Conservation (phyloP, 768 basidiomycete genomes). For the Suillus luteus region DNA sequence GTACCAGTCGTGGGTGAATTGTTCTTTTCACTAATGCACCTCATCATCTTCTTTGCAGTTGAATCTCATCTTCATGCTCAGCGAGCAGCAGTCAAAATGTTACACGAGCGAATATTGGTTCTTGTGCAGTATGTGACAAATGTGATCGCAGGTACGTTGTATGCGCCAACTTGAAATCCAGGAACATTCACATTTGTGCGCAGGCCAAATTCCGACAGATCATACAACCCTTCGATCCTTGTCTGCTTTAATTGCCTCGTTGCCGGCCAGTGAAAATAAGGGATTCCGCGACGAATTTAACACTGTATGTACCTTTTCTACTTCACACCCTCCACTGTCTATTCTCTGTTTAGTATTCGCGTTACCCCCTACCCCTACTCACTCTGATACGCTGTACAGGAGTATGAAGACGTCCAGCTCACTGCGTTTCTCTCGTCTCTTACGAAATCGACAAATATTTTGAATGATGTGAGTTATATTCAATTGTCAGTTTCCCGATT, state of each 20-base stretch:
- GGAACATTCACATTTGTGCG: constrained; percentile 4
- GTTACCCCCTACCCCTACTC: neutral
- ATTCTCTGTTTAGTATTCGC: constrained; percentile 2
- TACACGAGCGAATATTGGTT: constrained; percentile 85
- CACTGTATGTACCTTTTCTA: constrained; percentile 52
- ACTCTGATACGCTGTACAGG: constrained; percentile 46
- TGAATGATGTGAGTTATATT: constrained; percentile 79
- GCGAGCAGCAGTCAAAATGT: constrained; percentile 94
- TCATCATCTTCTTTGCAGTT: constrained; percentile 49
- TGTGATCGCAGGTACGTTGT: constrained; percentile 65
- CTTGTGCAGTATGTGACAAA: constrained; percentile 85
- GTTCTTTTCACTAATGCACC: neutral
- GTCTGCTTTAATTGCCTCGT: constrained; percentile 80
- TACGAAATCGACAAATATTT: constrained; percentile 82
- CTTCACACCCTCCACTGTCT: neutral
- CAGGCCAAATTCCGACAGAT: constrained; percentile 77
- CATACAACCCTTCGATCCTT: constrained; percentile 82
- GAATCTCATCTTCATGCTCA: constrained; percentile 90
- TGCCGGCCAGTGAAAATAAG: constrained; percentile 84
- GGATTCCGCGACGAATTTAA: constrained; percentile 88
- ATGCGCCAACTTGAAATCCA: neutral
- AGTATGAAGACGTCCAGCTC: constrained; percentile 94
- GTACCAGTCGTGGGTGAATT: constrained; percentile 67
- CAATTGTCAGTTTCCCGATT: constrained; percentile 8
- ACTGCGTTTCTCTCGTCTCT: constrained; percentile 86